Base-by-base conservation (phyloP, 805 yeast species). In the Candida jianshihensis region DNA sequence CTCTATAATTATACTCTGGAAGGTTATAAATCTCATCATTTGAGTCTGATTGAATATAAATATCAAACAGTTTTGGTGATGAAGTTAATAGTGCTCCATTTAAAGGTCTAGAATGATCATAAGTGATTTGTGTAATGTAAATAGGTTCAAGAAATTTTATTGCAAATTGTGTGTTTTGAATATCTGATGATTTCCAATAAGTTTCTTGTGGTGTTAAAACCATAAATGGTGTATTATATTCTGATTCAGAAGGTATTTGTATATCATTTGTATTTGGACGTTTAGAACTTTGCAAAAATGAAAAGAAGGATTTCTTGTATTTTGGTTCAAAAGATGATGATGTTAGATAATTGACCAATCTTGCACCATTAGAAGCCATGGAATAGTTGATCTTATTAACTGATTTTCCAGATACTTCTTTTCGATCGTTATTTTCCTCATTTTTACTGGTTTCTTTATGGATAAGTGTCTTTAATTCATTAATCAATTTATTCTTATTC, bases 61-160 rank as follows among this genome's bases (percentile, higher is more conserved):
- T 40, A 4, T 63, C 49, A 1, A 62, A 46, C 5, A 34, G 39
- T 29, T 53, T 57, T 4, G 72, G 72, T 9, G 68, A 64, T 6
- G 70, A 60, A 25, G 60, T 59, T 49, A 65, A 49, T 19, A 61
- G 38, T 20, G 61, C 64, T 16, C 60, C 60, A 43, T 61, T 60
- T n/a, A 52, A 45, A 20, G 59, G 58, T 24, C 64, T 47, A 9
- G 61, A 60, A 41, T 67, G 70, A 3, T 48, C 15, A 40, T 66
- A 64, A 6, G 54, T 42, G 11, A 67, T 32, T 21, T 54, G 60
- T 10, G 58, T 60, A 35, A 67, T 38, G 41, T 58, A 60, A 3
- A 66, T 42, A 8, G 71, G 69, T 26, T 63, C 60, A 9, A 53
- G 42, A 34, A 67, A 64, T 36, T 61, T 54, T 12, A 64, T 52